Conservation (phyloP, 805 yeast genomes). For the Cyberlindnera suaveolens region DNA sequence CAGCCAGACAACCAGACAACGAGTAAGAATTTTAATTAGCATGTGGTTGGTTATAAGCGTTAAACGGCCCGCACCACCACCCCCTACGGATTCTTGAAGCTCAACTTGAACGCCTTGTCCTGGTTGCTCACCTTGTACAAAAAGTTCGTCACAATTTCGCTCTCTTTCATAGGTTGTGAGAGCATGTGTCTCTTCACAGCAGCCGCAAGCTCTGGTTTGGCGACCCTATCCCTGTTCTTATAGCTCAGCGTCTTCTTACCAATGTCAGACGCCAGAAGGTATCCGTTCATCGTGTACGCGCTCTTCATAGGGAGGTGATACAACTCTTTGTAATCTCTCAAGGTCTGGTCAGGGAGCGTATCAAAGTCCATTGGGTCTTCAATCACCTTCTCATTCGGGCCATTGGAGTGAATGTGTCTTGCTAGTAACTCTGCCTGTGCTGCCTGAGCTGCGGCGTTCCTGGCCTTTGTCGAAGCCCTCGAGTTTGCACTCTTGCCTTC, state of each 20-base stretch:
- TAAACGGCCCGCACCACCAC: background rate
- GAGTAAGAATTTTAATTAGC: background rate
- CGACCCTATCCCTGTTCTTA: constrained; percentile 36
- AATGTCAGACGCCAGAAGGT: constrained; percentile 58
- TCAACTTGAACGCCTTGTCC: constrained; percentile 37
- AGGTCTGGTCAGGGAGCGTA: constrained; percentile 50
- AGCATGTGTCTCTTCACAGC: constrained; percentile 66
- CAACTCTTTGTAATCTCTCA: constrained; percentile 62
- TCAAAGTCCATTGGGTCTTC: constrained; percentile 66
- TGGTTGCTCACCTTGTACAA: constrained; percentile 79
- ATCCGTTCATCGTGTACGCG: constrained; percentile 63
- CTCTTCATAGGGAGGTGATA: constrained; percentile 53
- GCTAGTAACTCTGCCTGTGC: constrained; percentile 62
- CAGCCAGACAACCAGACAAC: no score
- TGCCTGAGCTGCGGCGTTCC: constrained; percentile 56
- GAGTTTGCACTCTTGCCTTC: constrained; percentile 19
- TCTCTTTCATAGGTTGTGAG: constrained; percentile 58
- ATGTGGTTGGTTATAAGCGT: background rate
- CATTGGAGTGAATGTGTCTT: constrained; percentile 69
- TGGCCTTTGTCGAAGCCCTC: constrained; percentile 50
- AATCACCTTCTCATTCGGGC: constrained; percentile 50
- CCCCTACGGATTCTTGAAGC: constrained; percentile 20
- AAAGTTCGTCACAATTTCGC: constrained; percentile 83
- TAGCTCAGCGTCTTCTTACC: constrained; percentile 62
- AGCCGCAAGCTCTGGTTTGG: constrained; percentile 54